A percentile compares a stretch with the other conserved stretches of the same genome.
Evolutionary conservation across 208 protist genomes (phyloP).

Genomic region (Acanthamoeba lugdunensis): DNA sequence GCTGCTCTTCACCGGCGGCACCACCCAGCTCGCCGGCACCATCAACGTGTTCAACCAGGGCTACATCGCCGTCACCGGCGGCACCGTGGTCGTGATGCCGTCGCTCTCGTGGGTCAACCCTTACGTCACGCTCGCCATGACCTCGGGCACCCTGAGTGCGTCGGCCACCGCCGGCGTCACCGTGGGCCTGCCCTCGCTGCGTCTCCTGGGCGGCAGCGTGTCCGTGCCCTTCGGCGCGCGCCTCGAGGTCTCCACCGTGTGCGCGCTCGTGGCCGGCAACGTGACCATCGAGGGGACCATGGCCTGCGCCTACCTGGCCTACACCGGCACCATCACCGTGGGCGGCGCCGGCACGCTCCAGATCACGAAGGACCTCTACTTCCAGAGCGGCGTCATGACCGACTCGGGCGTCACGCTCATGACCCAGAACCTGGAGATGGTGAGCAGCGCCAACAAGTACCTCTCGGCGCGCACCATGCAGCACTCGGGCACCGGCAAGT

Average conservation of each 20-base stretch:
- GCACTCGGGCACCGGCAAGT: constrained; percentile 62
- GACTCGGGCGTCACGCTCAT: constrained; percentile 22
- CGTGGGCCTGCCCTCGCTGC: constrained; percentile 47
- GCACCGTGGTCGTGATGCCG: constrained; percentile 27
- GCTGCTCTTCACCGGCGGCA: constrained; percentile 65
- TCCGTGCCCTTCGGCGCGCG: constrained; percentile 27
- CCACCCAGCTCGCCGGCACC: constrained; percentile 46
- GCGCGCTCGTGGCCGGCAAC: constrained; percentile 38
- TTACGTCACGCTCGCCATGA: constrained; percentile 26
- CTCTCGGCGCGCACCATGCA: constrained; percentile 65
- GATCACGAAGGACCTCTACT: constrained; percentile 64
- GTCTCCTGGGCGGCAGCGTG: background rate
- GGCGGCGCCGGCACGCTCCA: constrained; percentile 44
- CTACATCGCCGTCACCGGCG: constrained; percentile 16
- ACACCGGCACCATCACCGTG: constrained; percentile 25
- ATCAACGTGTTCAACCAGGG: constrained; percentile 57
- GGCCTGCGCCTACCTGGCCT: constrained; percentile 54
- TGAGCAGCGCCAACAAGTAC: constrained; percentile 47
- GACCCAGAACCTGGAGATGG: constrained; percentile 26
- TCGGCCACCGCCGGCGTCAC: constrained; percentile 23
- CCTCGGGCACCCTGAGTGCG: background rate
- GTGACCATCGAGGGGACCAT: constrained; percentile 67
- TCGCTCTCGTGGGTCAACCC: constrained; percentile 55
- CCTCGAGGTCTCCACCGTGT: constrained; percentile 28
- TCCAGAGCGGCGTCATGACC: constrained; percentile 52